Evolutionary conservation across 805 yeast species (phyloP).

Genomic region (Candida stauntonica): DNA sequence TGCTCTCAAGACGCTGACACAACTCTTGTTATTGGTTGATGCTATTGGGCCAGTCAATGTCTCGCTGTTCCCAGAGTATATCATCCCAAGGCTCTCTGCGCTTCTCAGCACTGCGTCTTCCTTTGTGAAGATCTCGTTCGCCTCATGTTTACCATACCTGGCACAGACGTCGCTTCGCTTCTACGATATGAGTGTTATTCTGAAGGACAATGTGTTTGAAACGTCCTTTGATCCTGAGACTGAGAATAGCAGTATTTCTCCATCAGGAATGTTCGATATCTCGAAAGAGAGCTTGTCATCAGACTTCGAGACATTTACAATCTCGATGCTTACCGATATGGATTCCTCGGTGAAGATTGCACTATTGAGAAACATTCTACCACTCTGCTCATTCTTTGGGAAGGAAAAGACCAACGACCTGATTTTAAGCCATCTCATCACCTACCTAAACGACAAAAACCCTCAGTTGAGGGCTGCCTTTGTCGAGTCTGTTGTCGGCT

Average conservation of each 20-base stretch:
- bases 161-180: constrained; percentile 61
- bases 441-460: constrained; percentile 80
- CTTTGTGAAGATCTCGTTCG: constrained; percentile 62
- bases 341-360: constrained; percentile 65
- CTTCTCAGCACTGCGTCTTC: constrained; percentile 36
- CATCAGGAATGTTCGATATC: constrained; percentile 31
- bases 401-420: constrained; percentile 85
- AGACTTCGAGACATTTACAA: constrained; percentile 62
- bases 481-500: constrained; percentile 63
- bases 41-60: constrained; percentile 71
- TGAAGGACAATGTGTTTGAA: constrained; percentile 35
- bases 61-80: constrained; percentile 74
- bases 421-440: constrained; percentile 83
- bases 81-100: constrained; percentile 63
- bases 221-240: constrained; percentile 41
- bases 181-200: constrained; percentile 53
- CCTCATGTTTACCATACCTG: constrained; percentile 68
- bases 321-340: constrained; percentile 64
- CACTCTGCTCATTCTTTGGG: constrained; percentile 78
- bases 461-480: constrained; percentile 64
- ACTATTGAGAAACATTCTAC: constrained; percentile 64
- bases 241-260: constrained; percentile 35
- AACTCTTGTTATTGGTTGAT: constrained; percentile 58
- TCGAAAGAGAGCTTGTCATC: constrained; percentile 42
- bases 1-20: constrained; percentile 63